Percentiles rank a stretch among this genome's conserved stretches.
Conservation (phyloP, 176 grass and related monocot species). For the Triticum timopheevii region DNA sequence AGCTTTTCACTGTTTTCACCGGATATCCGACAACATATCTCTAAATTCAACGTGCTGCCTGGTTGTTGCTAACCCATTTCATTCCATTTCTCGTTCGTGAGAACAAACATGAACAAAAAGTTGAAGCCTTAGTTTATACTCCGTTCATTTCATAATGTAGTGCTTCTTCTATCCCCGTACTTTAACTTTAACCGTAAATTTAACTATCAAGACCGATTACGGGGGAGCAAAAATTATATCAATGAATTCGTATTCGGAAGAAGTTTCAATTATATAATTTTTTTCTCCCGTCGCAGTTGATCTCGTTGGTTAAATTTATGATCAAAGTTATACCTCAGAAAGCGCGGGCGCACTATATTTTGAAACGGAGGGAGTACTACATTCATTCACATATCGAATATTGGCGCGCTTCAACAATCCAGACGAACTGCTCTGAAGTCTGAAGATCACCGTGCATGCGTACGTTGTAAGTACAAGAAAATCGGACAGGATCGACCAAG, state of each 20-base stretch:
- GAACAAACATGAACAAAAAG: constrained; percentile 1
- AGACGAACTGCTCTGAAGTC: constrained; percentile 28
- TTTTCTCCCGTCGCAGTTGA: too few relatives aligned
- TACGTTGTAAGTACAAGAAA: constrained; percentile 23
- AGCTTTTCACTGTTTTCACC: too few relatives aligned
- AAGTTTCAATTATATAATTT: too few relatives aligned
- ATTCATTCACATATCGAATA: constrained; percentile 23
- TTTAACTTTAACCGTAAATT: too few relatives aligned
- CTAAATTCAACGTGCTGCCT: not conserved
- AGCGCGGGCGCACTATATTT: too few relatives aligned
- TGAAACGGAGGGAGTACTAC: not conserved
- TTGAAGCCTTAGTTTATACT: not conserved
- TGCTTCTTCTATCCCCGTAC: too few relatives aligned
- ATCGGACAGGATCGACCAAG: constrained; percentile 3
- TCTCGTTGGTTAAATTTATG: too few relatives aligned
- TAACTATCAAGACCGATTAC: too few relatives aligned
- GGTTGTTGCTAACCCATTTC: not conserved
- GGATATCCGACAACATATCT: not conserved
- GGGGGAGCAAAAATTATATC: too few relatives aligned
- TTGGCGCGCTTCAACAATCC: constrained; percentile 7
- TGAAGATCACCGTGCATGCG: constrained; percentile 17
- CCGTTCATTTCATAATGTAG: too few relatives aligned
- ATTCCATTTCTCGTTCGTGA: not conserved
- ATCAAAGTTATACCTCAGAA: too few relatives aligned
- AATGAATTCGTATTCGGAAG: too few relatives aligned